These are phyloP conservation scores for Bombardia bombarda DNA, from an alignment of 495 filamentous ascomycete species.

Conservation along the genomic window DNA sequence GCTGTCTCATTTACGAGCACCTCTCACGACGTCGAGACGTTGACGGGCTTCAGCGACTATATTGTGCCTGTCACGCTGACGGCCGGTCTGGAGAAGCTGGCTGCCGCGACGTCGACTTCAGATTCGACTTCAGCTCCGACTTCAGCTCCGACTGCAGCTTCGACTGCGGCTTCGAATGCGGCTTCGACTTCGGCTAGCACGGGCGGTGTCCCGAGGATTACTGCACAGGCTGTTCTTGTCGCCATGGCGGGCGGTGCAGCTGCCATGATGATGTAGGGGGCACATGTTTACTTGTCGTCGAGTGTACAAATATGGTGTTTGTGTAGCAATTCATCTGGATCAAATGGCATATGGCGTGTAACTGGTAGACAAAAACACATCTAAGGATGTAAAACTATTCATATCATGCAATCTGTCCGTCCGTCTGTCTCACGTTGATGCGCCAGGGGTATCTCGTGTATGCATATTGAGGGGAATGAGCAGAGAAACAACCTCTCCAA, in stretches of 20 bases:
- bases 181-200: constrained; percentile 23
- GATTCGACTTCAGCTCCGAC: no score
- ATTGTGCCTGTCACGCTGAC: not conserved
- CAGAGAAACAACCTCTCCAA: not conserved
- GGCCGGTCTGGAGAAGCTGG: not conserved
- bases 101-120: not conserved
- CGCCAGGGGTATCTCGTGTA: not conserved
- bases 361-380: not conserved
- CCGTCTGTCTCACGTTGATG: no score
- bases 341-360: not conserved
- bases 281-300: not conserved
- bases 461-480: not conserved
- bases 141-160: no score
- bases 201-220: constrained; percentile 24
- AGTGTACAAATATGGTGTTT: no score
- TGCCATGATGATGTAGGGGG: constrained; percentile 16
- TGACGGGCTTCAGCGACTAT: not conserved
- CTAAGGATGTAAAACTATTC: no score
- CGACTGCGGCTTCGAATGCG: no score
- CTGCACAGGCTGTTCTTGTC: constrained; percentile 21
- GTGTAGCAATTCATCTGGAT: no score
- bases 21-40: not conserved
- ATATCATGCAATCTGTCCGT: no score
- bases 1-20: no score
- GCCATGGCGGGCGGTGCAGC: constrained; percentile 21